Conservation (phyloP, 169 alveolate species). For the Babesia sp. region DNA sequence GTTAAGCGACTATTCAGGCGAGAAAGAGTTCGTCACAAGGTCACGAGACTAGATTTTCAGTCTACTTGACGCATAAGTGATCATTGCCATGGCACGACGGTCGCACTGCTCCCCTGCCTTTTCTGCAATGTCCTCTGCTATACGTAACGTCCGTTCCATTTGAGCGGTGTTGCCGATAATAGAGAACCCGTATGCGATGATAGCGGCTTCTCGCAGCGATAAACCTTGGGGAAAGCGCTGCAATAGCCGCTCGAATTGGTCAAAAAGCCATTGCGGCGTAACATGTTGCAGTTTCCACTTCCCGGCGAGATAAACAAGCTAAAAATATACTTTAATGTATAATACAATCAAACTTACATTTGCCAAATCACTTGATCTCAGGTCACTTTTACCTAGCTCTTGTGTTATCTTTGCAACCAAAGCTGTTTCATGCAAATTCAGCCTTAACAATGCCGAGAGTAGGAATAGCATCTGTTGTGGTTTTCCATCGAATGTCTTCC, state of each 20-base stretch:
- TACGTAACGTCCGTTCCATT: neutral
- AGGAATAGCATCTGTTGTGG: slow-evolving; percentile 43
- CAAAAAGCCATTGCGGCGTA: neutral
- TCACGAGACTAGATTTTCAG: neutral
- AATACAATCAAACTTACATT: slow-evolving; percentile 30
- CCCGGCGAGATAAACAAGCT: slow-evolving; percentile 49
- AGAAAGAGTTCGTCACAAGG: slow-evolving; percentile 22
- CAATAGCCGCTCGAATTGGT: neutral
- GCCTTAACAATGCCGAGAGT: slow-evolving; percentile 26
- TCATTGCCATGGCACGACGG: slow-evolving; percentile 8
- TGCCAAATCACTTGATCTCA: slow-evolving; percentile 11
- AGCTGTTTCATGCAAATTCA: slow-evolving; percentile 16
- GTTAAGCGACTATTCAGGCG: slow-evolving; percentile 49
- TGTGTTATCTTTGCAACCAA: neutral
- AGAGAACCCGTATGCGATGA: slow-evolving; percentile 42
- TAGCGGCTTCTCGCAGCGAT: slow-evolving; percentile 28
- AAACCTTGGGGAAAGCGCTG: neutral
- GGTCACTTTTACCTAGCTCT: neutral
- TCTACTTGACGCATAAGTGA: neutral
- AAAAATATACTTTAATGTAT: neutral
- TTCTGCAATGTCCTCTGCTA: neutral
- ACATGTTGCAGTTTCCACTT: slow-evolving; percentile 28
- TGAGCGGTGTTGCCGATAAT: neutral
- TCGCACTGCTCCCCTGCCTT: slow-evolving; percentile 2
- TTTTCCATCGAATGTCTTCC: neutral